Percentiles rank a stretch among this genome's conserved stretches.
Evolutionary conservation across 768 basidiomycete genomes (phyloP).

Genomic region (Tephrocybe sp.): DNA sequence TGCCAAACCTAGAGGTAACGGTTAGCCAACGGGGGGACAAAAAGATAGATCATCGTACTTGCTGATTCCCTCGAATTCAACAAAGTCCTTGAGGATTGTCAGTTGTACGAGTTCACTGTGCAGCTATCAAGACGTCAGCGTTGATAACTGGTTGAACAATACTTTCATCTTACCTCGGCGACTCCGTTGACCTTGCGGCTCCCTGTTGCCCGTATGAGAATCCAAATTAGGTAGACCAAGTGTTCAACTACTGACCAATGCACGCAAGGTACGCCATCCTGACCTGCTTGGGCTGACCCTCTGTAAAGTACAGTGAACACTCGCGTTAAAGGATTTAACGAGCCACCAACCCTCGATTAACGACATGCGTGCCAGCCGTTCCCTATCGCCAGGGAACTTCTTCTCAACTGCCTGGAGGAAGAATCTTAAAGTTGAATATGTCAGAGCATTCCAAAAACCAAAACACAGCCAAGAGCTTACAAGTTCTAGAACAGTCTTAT

Average conservation of each 20-base stretch:
- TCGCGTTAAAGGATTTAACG: not conserved
- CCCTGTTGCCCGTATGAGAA: conserved; percentile 31
- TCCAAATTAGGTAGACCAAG: conserved; percentile 11
- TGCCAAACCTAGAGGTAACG: conserved; percentile 54
- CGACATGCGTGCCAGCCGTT: conserved; percentile 80
- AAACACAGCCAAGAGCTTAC: conserved; percentile 26
- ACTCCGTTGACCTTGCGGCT: conserved; percentile 93
- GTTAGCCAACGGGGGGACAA: not conserved
- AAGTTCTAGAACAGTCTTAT: conserved; percentile 37
- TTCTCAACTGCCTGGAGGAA: conserved; percentile 87
- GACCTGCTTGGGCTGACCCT: conserved; percentile 83
- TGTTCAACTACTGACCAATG: conserved; percentile 47
- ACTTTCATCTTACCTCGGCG: conserved; percentile 58
- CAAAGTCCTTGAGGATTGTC: conserved; percentile 88
- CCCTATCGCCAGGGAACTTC: conserved; percentile 86
- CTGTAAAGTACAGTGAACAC: conserved; percentile 32
- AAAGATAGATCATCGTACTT: conserved; percentile 44
- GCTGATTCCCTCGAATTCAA: conserved; percentile 86
- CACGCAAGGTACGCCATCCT: conserved; percentile 92
- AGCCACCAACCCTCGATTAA: conserved; percentile 73
- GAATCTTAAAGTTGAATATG: conserved; percentile 29
- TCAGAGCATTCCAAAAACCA: not conserved
- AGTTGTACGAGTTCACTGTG: conserved; percentile 87
- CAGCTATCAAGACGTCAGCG: conserved; percentile 26
- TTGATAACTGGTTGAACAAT: not conserved